Conservation (phyloP, 2,329 filamentous ascomycete species). For the Neoascochyta sp. region DNA sequence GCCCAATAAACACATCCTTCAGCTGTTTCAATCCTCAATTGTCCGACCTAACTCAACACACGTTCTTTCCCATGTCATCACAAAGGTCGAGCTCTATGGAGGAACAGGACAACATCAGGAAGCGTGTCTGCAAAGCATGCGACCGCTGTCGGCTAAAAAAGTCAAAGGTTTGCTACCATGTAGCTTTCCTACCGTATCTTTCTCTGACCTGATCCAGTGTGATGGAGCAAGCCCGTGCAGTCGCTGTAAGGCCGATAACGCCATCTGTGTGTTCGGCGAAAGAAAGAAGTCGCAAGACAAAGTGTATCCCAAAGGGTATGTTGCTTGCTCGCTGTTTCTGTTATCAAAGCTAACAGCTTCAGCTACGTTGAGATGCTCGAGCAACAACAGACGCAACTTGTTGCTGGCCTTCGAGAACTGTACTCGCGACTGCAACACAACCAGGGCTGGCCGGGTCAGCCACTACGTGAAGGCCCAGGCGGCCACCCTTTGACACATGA, state of each 20-base stretch:
- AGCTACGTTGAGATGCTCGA: conserved; percentile 66
- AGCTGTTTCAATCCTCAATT: conserved; percentile 3
- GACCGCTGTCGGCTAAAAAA: conserved; percentile 64
- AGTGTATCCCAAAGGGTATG: conserved; percentile 63
- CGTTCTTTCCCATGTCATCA: conserved; percentile 25
- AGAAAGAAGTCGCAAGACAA: conserved; percentile 65
- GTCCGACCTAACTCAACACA: conserved; percentile 2
- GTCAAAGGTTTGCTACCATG: conserved; percentile 52
- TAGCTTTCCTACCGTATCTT: conserved; percentile 1
- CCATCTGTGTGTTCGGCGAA: conserved; percentile 63
- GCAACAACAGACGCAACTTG: conserved; percentile 61
- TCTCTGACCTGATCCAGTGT: conserved; percentile 44
- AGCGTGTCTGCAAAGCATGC: conserved; percentile 64
- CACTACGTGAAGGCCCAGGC: conserved; percentile 51
- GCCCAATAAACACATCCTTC: conserved; percentile 6
- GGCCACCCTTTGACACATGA: conserved; percentile 60
- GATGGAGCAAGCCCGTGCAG: conserved; percentile 60
- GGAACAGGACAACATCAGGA: conserved; percentile 50
- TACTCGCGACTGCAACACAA: conserved; percentile 53
- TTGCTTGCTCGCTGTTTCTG: neutral
- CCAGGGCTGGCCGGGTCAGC: conserved; percentile 55
- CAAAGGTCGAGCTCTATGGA: conserved; percentile 39
- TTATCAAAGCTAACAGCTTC: conserved; percentile 7
- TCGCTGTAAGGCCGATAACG: conserved; percentile 61
- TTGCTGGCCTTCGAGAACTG: conserved; percentile 58